Evolutionary conservation across 257 asterid genomes (phyloP).

Genomic region (Solanum tarapatanum): DNA sequence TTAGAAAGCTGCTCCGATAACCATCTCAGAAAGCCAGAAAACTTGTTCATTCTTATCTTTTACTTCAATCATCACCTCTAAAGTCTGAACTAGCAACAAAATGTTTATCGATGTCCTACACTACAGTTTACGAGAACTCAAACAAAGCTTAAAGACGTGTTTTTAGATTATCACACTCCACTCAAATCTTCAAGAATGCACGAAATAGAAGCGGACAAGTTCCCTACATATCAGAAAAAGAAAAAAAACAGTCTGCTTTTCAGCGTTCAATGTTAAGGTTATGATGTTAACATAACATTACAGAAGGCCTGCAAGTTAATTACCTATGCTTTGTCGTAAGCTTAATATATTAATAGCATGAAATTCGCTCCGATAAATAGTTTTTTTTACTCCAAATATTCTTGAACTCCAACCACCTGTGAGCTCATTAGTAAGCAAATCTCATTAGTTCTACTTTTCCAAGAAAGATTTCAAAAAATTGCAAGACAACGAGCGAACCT

Average conservation of each 20-base stretch:
- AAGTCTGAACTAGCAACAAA: not conserved
- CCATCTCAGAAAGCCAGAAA: not conserved
- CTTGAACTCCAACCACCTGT: not conserved
- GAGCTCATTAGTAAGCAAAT: not conserved
- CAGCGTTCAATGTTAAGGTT: not conserved
- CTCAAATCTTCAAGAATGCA: not conserved
- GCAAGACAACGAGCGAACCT: not conserved
- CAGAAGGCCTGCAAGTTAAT: not conserved
- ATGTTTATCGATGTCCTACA: not conserved
- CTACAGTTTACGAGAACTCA: not conserved
- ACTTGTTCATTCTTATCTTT: not conserved
- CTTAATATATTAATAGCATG: not conserved
- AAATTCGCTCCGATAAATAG: not conserved
- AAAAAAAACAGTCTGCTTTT: not conserved
- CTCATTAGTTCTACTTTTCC: not conserved
- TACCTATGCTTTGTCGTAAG: not conserved
- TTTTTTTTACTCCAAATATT: not conserved
- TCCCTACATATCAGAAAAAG: not conserved
- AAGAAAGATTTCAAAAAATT: not conserved
- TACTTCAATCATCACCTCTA: not conserved
- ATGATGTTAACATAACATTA: not conserved
- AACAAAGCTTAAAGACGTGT: not conserved
- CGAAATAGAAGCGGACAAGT: not conserved
- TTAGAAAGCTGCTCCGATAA: not conserved
- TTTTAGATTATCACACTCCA: not conserved